Percentiles rank a stretch among this genome's conserved stretches.
phyloP scores from a whole-genome alignment of 352 stramenopile genomes.

The Phytophthora colocasiae region DNA sequence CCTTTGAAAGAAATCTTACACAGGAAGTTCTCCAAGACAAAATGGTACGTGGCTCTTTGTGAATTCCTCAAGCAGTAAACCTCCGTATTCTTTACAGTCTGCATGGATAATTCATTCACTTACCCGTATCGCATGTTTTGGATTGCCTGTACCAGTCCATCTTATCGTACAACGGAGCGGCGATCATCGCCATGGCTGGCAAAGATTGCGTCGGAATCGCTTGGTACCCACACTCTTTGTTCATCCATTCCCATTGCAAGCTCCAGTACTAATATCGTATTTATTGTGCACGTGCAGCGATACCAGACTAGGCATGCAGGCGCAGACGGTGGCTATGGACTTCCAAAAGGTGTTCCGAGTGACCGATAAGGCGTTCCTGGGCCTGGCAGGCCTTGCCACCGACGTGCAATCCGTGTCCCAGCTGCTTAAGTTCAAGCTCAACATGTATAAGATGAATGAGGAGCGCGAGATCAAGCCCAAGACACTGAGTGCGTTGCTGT shows the following conservation, averaged over 20 bases:
- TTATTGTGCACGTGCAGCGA: constrained; percentile 69
- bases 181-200: constrained; percentile 99
- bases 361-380: constrained; percentile 96
- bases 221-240: constrained; percentile 57
- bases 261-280: constrained; percentile 6
- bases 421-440: constrained; percentile 94
- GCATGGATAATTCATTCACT: background rate
- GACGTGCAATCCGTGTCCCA: constrained; percentile 98
- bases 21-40: constrained; percentile 14
- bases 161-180: constrained; percentile 98
- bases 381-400: constrained; percentile 96
- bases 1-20: constrained; percentile 34
- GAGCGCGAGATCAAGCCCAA: constrained; percentile 98
- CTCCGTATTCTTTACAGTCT: background rate
- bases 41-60: constrained; percentile 44
- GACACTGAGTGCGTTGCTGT: constrained; percentile 96
- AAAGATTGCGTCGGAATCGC: constrained; percentile 99
- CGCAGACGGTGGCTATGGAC: constrained; percentile 97
- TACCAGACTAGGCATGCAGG: constrained; percentile 96
- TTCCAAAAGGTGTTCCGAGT: constrained; percentile 99
- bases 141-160: constrained; percentile 60
- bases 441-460: constrained; percentile 99
- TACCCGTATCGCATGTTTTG: background rate
- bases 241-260: background rate
- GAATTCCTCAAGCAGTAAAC: background rate